Evolutionary conservation across 257 asterid species (phyloP).

Genomic region (Fraxinus cuspidata): DNA sequence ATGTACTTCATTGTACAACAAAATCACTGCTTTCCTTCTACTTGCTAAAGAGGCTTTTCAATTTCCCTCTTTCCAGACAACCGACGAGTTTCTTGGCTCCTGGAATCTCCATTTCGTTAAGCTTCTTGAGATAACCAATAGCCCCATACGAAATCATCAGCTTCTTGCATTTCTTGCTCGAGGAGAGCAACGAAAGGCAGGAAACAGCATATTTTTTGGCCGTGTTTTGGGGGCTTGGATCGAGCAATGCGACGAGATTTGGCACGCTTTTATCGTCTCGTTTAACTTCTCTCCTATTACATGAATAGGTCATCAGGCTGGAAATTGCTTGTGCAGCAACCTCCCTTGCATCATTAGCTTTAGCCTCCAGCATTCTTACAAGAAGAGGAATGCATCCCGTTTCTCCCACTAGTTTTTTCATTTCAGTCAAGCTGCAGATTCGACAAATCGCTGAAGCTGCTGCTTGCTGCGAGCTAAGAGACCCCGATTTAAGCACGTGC

Average conservation of each 20-base stretch:
- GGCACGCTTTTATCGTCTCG: slow-evolving; percentile 73
- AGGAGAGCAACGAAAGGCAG: slow-evolving; percentile 60
- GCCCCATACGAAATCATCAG: slow-evolving; percentile 91
- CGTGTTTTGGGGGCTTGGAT: slow-evolving; percentile 74
- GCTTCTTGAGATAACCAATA: slow-evolving; percentile 79
- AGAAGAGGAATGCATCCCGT: slow-evolving; percentile 76
- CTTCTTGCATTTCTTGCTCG: slow-evolving; percentile 80
- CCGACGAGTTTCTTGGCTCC: slow-evolving; percentile 71
- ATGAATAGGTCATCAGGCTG: slow-evolving; percentile 53
- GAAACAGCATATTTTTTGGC: slow-evolving; percentile 82
- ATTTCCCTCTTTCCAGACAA: slow-evolving; percentile 66
- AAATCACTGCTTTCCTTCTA: slow-evolving; percentile 31
- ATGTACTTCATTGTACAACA: slow-evolving; percentile 38
- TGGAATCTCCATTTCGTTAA: slow-evolving; percentile 63
- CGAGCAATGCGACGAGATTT: slow-evolving; percentile 72
- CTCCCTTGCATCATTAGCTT: slow-evolving; percentile 58
- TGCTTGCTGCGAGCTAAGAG: slow-evolving; percentile 63
- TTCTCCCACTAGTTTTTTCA: slow-evolving; percentile 61
- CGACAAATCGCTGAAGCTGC: slow-evolving; percentile 76
- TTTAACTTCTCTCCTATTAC: slow-evolving; percentile 64
- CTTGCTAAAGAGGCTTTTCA: slow-evolving; percentile 68
- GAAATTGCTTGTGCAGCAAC: slow-evolving; percentile 75
- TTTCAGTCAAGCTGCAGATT: slow-evolving; percentile 48
- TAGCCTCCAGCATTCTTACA: slow-evolving; percentile 71
- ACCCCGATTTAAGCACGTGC: slow-evolving; percentile 73